phyloP scores from a whole-genome alignment of 2,329 filamentous ascomycete species.

The Aaosphaeria pasadenensis region DNA sequence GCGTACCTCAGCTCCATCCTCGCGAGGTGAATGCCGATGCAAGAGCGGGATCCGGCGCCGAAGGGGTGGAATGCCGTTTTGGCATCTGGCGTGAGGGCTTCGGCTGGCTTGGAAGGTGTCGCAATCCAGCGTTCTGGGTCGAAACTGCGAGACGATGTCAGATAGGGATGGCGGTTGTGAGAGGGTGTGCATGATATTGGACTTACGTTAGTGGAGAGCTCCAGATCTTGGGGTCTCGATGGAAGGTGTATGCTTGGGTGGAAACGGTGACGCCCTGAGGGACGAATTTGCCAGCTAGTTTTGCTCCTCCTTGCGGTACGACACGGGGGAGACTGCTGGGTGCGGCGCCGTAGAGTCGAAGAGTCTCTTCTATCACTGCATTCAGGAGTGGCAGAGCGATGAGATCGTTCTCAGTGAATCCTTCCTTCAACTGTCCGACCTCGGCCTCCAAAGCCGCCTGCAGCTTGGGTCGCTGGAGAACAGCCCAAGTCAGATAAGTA shows the following conservation, averaged over 20 bases:
- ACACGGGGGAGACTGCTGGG: constrained; percentile 34
- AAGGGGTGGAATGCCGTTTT: constrained; percentile 65
- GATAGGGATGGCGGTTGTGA: neutral
- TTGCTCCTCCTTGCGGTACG: constrained; percentile 31
- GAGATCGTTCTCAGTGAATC: constrained; percentile 20
- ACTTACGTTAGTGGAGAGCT: constrained; percentile 20
- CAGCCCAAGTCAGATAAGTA: constrained; percentile 35
- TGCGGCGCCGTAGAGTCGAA: constrained; percentile 36
- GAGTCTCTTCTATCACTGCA: constrained; percentile 38
- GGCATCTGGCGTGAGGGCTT: constrained; percentile 23
- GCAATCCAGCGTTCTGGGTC: constrained; percentile 31
- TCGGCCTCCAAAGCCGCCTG: constrained; percentile 19
- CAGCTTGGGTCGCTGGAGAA: constrained; percentile 20
- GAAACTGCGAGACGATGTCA: constrained; percentile 18
- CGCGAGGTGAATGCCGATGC: constrained; percentile 67
- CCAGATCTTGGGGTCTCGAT: constrained; percentile 29
- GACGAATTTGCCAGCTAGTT: constrained; percentile 33
- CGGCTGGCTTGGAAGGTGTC: constrained; percentile 14
- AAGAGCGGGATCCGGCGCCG: constrained; percentile 66
- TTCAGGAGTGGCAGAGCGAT: constrained; percentile 30
- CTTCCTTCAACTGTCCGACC: constrained; percentile 11
- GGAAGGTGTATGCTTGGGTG: constrained; percentile 39
- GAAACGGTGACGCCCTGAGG: constrained; percentile 34
- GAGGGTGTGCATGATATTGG: neutral
- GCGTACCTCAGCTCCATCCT: constrained; percentile 55